Evolutionary conservation across 306 rosid genomes (phyloP), one percentile per base, ranked within the genome.

Genomic region (Sicyos baderoa): DNA sequence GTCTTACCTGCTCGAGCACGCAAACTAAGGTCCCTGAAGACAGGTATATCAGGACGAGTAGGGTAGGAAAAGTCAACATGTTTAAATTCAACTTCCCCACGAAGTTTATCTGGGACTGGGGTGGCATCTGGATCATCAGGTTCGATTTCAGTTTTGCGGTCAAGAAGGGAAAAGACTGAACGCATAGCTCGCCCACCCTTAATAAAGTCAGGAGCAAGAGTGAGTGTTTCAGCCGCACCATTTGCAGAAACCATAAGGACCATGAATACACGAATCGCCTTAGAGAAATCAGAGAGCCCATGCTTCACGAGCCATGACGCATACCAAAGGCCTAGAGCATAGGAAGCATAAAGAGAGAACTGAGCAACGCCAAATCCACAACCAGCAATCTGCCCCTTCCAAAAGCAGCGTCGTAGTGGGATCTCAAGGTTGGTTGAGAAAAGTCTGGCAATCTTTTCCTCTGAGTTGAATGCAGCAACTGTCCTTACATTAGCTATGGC

Each of bases 221-320:
- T 93, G 25, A 93, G 72, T 47, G 98, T 93, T 79, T 93, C 98
- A 7, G 98, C 98, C 50, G 98, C 98, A 13, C 98, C 98, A 40
- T 93, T 93, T 37, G 96, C 97, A 8, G 97, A 87, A 55, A 89
- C 95, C 96, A 92, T 87, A 21, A 89, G 92, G 71, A 92, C 92
- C 95, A 89, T 84, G 75, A 92, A 92, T 70, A 92, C 96, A 76
- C 85, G 76, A 52, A 91, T 87, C 22, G 99, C 80, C 78, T 86
- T 93, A 0, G 99, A 93, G 88, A 93, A 93, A 72, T 93, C 97
- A 0, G 97, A 93, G 65, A 91, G 85, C 11, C 89, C 92, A 17
- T 91, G 97, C 82, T 87, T 91, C 48, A 91, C 97, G 19, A 91
- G 96, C 96, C 97, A 91, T 10, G 96, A 89, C 66, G 97, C 97